Conservation (phyloP, 805 yeast species). For the Suhomyces faveliae region DNA sequence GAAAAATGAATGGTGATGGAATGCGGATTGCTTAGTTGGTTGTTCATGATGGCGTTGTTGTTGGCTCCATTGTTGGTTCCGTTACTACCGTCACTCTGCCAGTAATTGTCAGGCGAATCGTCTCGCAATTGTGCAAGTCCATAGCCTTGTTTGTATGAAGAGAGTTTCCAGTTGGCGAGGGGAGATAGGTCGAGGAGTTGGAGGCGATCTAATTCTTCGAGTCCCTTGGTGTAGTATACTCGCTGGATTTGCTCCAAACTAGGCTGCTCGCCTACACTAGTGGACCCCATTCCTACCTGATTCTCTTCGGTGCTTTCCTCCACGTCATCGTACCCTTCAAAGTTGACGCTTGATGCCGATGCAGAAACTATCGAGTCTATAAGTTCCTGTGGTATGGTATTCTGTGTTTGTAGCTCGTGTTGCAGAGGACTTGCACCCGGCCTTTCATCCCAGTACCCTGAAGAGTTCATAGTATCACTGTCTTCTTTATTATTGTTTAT, state of each 20-base stretch:
- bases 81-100: conserved; percentile 90
- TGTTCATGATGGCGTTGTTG: conserved; percentile 25
- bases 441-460: conserved; percentile 26
- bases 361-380: conserved; percentile 26
- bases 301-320: conserved; percentile 5
- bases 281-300: conserved; percentile 9
- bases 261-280: conserved; percentile 27
- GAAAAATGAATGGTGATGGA: conserved; percentile 74
- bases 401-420: conserved; percentile 28
- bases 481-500: not conserved
- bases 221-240: conserved; percentile 45
- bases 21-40: conserved; percentile 70
- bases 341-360: conserved; percentile 7
- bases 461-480: conserved; percentile 22
- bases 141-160: conserved; percentile 70
- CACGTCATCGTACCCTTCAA: conserved; percentile 4
- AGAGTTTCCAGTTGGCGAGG: conserved; percentile 80
- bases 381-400: conserved; percentile 28
- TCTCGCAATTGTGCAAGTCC: conserved; percentile 73
- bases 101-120: conserved; percentile 67
- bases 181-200: conserved; percentile 76
- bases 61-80: conserved; percentile 26
- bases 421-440: conserved; percentile 14
- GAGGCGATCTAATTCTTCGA: conserved; percentile 52
- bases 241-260: conserved; percentile 40